A percentile compares a stretch with the other conserved stretches of the same genome.
These are phyloP conservation scores for Aquanectria penicillioides DNA, from an alignment of 2,329 filamentous ascomycete genomes.

Conservation along the genomic window DNA sequence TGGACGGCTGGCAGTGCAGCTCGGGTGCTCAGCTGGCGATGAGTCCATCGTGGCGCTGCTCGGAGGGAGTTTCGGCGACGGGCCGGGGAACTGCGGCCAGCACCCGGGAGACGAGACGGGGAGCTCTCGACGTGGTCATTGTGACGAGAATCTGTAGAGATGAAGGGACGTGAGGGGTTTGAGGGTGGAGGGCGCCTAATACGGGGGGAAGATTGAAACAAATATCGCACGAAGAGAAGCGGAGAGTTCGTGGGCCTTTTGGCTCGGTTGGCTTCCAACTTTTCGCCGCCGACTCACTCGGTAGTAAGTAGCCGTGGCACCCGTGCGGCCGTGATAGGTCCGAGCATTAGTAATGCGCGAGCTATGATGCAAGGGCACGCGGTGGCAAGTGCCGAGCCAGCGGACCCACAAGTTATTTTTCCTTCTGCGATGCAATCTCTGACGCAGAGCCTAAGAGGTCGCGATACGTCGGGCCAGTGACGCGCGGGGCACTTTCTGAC, in stretches of 20 bases:
- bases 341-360: constrained; percentile 47
- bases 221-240: constrained; percentile 16
- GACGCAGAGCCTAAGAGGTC: constrained; percentile 1
- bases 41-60: constrained; percentile 38
- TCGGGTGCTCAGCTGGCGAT: constrained; percentile 43
- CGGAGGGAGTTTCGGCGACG: constrained; percentile 32
- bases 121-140: constrained; percentile 40
- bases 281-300: constrained; percentile 40
- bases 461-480: constrained; percentile 28
- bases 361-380: constrained; percentile 44
- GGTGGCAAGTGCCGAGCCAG: constrained; percentile 7
- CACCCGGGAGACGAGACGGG: constrained; percentile 36
- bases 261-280: constrained; percentile 35
- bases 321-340: constrained; percentile 38
- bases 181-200: not conserved
- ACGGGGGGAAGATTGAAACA: constrained; percentile 1
- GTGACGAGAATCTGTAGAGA: not conserved
- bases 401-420: constrained; percentile 9
- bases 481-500: constrained; percentile 26
- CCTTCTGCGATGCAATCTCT: not conserved
- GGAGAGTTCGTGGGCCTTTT: constrained; percentile 18
- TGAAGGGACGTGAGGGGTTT: not conserved
- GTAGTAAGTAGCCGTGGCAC: constrained; percentile 19
- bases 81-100: constrained; percentile 38
- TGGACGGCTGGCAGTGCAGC: constrained; percentile 29